Evolutionary conservation across 73 alveolate species (phyloP).

Genomic region (Tetrahymena thermophila): DNA sequence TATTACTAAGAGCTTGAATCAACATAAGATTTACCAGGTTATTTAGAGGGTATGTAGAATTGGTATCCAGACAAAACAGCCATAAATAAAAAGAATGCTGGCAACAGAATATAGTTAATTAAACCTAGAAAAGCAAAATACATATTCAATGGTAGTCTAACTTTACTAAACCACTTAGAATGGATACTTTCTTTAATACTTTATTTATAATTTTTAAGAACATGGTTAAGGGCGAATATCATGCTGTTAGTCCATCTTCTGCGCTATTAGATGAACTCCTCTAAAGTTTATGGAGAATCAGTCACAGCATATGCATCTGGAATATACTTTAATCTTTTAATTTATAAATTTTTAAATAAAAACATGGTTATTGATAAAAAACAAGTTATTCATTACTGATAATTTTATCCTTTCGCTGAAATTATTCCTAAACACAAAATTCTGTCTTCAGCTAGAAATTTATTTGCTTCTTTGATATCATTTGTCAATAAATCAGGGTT

Average conservation of each 20-base stretch:
- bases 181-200: slow-evolving; percentile 15
- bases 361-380: neutral
- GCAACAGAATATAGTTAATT: neutral
- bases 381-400: neutral
- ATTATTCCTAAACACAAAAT: slow-evolving; percentile 34
- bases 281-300: slow-evolving; percentile 47
- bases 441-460: slow-evolving; percentile 66
- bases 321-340: slow-evolving; percentile 27
- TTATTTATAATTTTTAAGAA: slow-evolving; percentile 6
- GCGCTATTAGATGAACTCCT: slow-evolving; percentile 42
- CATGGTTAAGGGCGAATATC: slow-evolving; percentile 47
- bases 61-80: neutral
- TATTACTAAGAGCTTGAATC: neutral
- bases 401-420: neutral
- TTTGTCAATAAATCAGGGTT: neutral
- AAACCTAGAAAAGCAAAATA: neutral
- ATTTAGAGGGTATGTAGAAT: neutral
- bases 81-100: neutral
- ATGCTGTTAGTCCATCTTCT: slow-evolving; percentile 66
- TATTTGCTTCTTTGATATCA: slow-evolving; percentile 34
- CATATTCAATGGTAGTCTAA: neutral
- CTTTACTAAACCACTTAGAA: neutral
- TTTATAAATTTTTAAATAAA: neutral
- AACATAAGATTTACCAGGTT: neutral
- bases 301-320: slow-evolving; percentile 51